A percentile compares a stretch with the other conserved stretches of the same genome.
phyloP scores from a whole-genome alignment of 352 stramenopile species.

The Phytophthora chlamydospora region DNA sequence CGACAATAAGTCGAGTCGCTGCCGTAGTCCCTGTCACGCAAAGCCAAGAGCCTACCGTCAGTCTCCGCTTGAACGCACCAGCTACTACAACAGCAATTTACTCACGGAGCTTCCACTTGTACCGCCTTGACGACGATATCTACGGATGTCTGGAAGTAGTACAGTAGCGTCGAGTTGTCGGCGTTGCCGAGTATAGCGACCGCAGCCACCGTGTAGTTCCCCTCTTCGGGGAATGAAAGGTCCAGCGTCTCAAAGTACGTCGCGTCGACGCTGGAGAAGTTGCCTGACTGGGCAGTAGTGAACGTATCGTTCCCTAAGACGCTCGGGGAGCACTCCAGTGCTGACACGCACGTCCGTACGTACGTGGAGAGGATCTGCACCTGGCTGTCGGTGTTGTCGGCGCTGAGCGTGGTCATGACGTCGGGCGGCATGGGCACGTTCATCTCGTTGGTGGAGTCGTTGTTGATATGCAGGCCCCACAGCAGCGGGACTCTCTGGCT shows the following conservation, averaged over 20 bases:
- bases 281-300: conserved; percentile 41
- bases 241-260: conserved; percentile 49
- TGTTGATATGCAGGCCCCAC: conserved; percentile 45
- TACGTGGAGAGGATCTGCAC: conserved; percentile 61
- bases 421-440: conserved; percentile 48
- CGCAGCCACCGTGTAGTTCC: conserved; percentile 51
- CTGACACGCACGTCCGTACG: conserved; percentile 44
- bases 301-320: conserved; percentile 17
- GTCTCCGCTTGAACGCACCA: neutral
- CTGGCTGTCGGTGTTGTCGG: conserved; percentile 29
- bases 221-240: conserved; percentile 39
- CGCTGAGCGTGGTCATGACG: conserved; percentile 34
- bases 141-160: conserved; percentile 58
- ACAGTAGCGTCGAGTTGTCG: conserved; percentile 40
- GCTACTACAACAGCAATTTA: neutral
- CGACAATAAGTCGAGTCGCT: conserved; percentile 54
- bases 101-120: conserved; percentile 26
- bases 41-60: conserved; percentile 9
- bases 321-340: conserved; percentile 44
- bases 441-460: conserved; percentile 45
- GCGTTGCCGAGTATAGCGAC: conserved; percentile 50
- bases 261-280: conserved; percentile 45
- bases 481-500: conserved; percentile 52
- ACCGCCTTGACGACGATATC: conserved; percentile 44
- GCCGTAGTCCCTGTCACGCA: conserved; percentile 35